phyloP scores from a whole-genome alignment of 2,329 filamentous ascomycete species.

The Penicillium psychrosexuale region DNA sequence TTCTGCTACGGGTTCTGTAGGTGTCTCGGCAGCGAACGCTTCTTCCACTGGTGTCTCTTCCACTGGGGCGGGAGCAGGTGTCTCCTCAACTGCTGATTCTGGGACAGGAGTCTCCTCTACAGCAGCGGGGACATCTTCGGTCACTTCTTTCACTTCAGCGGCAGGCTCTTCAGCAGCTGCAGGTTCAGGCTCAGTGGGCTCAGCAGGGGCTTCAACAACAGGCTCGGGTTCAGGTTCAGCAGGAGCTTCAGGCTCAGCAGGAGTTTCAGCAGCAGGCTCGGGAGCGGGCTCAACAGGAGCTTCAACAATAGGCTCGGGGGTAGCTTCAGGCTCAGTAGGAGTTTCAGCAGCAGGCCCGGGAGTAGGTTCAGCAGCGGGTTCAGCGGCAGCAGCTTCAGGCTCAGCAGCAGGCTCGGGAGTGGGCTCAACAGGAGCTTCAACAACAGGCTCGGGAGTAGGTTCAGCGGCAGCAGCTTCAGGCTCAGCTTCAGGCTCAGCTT shows the following conservation, averaged over 20 bases:
- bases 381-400: neutral
- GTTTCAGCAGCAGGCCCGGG: no score
- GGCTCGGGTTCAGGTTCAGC: neutral
- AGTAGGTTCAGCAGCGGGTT: no score
- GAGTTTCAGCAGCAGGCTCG: neutral
- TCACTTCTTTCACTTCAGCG: constrained; percentile 13
- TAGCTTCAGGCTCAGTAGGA: neutral
- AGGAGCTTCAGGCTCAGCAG: no score
- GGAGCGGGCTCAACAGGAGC: neutral
- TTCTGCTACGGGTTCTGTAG: constrained; percentile 4
- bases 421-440: constrained; percentile 1
- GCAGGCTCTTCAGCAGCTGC: constrained; percentile 9
- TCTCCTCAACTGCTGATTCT: neutral
- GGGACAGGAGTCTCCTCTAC: constrained; percentile 8
- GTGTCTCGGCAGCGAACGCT: neutral
- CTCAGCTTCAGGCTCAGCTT: no score
- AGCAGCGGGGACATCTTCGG: constrained; percentile 8
- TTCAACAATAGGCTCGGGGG: neutral
- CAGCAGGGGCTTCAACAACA: neutral
- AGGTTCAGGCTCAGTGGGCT: neutral
- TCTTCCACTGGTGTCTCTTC: constrained; percentile 19
- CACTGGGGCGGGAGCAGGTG: constrained; percentile 6
- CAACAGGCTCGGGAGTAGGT: neutral
- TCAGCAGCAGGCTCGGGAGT: neutral
- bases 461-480: neutral